Conservation (phyloP, 108 stramenopile genomes). For the Pseudonitzschia multiseries region DNA sequence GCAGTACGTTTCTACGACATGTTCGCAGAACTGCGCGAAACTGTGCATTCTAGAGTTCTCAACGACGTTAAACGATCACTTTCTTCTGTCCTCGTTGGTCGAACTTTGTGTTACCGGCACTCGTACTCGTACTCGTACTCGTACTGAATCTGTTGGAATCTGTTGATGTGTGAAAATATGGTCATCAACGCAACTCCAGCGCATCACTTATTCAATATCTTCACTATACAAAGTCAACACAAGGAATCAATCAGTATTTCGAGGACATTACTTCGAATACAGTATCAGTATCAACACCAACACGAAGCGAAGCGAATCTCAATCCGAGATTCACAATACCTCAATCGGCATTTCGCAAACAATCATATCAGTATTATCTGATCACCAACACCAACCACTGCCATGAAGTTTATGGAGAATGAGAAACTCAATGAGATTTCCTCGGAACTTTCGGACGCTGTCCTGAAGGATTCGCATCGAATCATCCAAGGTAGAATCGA, state of each 20-base stretch:
- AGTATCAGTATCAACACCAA: neutral
- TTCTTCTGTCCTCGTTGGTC: neutral
- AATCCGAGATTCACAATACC: neutral
- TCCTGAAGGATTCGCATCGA: conserved; percentile 49
- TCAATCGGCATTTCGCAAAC: neutral
- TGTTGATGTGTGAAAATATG: neutral
- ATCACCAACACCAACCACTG: neutral
- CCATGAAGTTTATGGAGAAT: conserved; percentile 84
- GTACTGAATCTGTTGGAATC: no score
- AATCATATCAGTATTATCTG: neutral
- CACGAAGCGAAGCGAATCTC: neutral
- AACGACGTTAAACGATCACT: neutral
- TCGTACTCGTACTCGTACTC: no score
- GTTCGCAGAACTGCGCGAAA: neutral
- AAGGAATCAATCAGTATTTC: no score
- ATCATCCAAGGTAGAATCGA: conserved; percentile 84
- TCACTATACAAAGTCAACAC: neutral
- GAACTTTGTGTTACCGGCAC: neutral
- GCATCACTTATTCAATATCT: neutral
- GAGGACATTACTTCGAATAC: no score
- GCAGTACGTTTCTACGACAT: conserved; percentile 13
- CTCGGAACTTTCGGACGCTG: conserved; percentile 62
- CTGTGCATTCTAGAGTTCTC: neutral
- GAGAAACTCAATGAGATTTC: conserved; percentile 74
- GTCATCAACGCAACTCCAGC: neutral